These are phyloP conservation scores for Zancudomyces culisetae DNA, from an alignment of 371 early-diverging fungal genomes.

Conservation along the genomic window DNA sequence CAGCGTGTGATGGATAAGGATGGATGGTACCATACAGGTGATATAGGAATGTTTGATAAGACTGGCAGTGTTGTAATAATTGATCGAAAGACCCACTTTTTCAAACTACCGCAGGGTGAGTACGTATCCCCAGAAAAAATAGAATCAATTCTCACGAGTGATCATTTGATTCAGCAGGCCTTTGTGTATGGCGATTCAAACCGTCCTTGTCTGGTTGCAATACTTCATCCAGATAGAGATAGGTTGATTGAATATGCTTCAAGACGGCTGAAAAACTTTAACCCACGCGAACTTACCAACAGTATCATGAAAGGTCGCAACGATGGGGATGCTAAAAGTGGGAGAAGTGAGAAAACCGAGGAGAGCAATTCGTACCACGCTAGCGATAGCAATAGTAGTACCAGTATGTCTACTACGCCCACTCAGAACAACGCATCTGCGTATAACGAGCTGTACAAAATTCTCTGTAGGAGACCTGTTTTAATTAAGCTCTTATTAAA, in stretches of 20 bases:
- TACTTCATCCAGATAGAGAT: constrained; percentile 28
- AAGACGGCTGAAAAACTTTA: neutral
- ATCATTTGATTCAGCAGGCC: constrained; percentile 40
- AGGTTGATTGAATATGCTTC: neutral
- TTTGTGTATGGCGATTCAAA: constrained; percentile 26
- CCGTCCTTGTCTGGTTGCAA: constrained; percentile 20
- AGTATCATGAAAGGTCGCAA: too few relatives aligned
- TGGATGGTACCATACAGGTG: constrained; percentile 87
- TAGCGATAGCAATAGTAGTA: neutral
- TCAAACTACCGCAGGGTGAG: constrained; percentile 45
- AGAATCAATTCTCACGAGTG: constrained; percentile 42
- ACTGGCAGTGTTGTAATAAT: constrained; percentile 45
- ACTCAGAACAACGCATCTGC: neutral
- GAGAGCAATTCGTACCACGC: neutral
- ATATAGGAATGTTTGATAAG: constrained; percentile 64
- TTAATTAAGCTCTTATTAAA: neutral
- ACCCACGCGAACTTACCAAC: too few relatives aligned
- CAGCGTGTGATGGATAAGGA: constrained; percentile 56
- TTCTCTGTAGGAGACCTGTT: too few relatives aligned
- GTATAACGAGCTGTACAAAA: neutral
- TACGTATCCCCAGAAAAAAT: constrained; percentile 46
- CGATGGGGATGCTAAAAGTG: too few relatives aligned
- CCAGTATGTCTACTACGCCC: neutral
- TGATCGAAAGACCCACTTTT: constrained; percentile 42
- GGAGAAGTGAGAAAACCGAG: neutral